Conservation (phyloP, 208 protist genomes). For the Tritrichomonas musculus region DNA sequence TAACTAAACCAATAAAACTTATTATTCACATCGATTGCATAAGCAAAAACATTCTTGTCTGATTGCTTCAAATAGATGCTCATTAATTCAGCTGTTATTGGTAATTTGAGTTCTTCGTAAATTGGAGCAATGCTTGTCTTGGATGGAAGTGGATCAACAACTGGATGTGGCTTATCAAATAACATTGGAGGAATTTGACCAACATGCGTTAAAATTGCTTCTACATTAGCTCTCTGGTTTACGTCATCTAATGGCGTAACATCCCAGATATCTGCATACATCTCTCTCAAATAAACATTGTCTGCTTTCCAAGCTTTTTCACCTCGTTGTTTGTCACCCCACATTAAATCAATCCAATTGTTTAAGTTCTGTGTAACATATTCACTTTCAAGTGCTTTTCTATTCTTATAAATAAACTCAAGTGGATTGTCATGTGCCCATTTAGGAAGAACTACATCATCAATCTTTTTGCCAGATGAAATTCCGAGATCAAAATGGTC, state of each 20-base stretch:
- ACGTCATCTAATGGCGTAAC: neutral
- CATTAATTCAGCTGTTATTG: too few relatives aligned
- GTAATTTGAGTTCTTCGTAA: too few relatives aligned
- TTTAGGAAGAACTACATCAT: neutral
- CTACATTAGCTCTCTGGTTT: neutral
- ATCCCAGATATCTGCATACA: neutral
- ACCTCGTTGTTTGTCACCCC: slow-evolving; percentile 6
- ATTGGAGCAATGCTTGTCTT: too few relatives aligned
- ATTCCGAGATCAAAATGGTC: slow-evolving; percentile 51
- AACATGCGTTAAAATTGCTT: neutral
- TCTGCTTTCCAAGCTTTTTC: neutral
- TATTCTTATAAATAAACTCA: neutral
- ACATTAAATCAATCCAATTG: slow-evolving; percentile 34
- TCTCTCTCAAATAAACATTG: neutral
- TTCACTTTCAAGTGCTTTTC: slow-evolving; percentile 15
- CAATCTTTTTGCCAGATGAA: neutral
- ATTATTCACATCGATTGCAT: too few relatives aligned
- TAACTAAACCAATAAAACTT: too few relatives aligned
- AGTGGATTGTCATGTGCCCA: neutral
- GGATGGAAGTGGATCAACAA: neutral
- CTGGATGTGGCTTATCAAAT: neutral
- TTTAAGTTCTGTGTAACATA: neutral
- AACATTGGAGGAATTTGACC: neutral
- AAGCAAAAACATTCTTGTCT: too few relatives aligned
- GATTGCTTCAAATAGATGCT: too few relatives aligned